Evolutionary conservation across 306 rosid genomes (phyloP).

Genomic region (Vachellia collinsii): DNA sequence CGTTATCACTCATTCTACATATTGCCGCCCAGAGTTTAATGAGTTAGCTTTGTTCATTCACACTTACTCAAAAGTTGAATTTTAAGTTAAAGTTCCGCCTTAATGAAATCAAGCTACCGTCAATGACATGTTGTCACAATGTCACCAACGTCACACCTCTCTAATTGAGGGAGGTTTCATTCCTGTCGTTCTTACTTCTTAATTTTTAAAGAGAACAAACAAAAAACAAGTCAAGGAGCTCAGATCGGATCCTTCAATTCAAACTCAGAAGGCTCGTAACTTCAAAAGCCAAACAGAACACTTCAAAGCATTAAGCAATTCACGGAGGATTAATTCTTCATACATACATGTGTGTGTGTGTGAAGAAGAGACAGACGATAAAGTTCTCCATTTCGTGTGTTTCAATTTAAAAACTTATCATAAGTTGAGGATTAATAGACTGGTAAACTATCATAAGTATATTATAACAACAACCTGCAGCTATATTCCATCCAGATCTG

Average conservation of each 20-base stretch:
- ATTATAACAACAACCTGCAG: conserved; percentile 11
- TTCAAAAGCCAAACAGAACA: not conserved
- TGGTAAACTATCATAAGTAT: not conserved
- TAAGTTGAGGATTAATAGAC: not conserved
- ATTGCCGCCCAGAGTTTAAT: too few relatives aligned
- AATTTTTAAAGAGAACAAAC: too few relatives aligned
- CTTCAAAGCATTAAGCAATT: not conserved
- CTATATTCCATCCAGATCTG: not conserved
- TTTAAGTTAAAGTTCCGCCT: too few relatives aligned
- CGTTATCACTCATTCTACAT: not conserved
- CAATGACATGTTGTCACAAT: too few relatives aligned
- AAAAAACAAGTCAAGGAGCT: not conserved
- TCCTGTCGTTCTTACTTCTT: too few relatives aligned
- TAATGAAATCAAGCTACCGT: too few relatives aligned
- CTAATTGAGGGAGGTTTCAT: too few relatives aligned
- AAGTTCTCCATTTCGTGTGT: not conserved
- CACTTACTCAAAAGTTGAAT: too few relatives aligned
- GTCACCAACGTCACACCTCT: too few relatives aligned
- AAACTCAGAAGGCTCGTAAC: not conserved
- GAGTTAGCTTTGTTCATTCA: too few relatives aligned
- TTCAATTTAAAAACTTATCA: not conserved
- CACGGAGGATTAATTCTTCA: not conserved
- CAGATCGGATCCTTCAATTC: not conserved
- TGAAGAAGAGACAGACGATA: not conserved
- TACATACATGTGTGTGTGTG: too few relatives aligned